A percentile compares a stretch with the other conserved stretches of the same genome.
Evolutionary conservation across 345 rosid genomes (phyloP).

Genomic region (Schrenkiella parvula): DNA sequence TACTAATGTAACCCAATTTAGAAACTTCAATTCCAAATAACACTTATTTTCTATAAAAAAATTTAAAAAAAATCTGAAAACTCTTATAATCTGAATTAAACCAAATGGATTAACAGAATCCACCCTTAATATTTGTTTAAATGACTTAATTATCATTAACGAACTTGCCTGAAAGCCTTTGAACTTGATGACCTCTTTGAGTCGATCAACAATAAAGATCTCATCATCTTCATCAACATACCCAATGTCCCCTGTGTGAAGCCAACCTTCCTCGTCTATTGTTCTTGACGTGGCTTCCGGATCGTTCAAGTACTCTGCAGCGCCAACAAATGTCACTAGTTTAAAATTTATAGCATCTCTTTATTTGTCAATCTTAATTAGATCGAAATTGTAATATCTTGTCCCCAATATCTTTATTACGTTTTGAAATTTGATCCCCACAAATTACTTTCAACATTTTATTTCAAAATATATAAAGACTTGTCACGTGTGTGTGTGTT

Average conservation of each 20-base stretch:
- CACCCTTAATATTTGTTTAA: no score
- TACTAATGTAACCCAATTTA: no score
- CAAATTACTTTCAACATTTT: neutral
- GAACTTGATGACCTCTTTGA: conserved; percentile 87
- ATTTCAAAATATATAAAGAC: neutral
- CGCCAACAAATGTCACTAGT: neutral
- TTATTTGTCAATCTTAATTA: neutral
- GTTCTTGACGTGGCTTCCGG: conserved; percentile 59
- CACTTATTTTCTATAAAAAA: no score
- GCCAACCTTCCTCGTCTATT: conserved; percentile 83
- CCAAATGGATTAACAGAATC: no score
- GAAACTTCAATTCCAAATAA: no score
- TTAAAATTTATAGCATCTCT: neutral
- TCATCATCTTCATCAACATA: conserved; percentile 81
- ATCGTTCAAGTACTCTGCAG: conserved; percentile 70
- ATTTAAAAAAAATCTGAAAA: no score
- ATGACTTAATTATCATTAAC: neutral
- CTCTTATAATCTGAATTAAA: no score
- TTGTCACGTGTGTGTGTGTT: conserved; percentile 1
- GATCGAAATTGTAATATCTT: neutral
- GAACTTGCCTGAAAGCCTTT: conserved; percentile 77
- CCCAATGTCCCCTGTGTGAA: conserved; percentile 91
- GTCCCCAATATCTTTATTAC: neutral
- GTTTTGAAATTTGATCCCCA: neutral
- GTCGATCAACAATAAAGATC: conserved; percentile 76